Evolutionary conservation across 331 rosid species (phyloP), one percentile per base, ranked within the genome.

Genomic region (Ulmus americana): DNA sequence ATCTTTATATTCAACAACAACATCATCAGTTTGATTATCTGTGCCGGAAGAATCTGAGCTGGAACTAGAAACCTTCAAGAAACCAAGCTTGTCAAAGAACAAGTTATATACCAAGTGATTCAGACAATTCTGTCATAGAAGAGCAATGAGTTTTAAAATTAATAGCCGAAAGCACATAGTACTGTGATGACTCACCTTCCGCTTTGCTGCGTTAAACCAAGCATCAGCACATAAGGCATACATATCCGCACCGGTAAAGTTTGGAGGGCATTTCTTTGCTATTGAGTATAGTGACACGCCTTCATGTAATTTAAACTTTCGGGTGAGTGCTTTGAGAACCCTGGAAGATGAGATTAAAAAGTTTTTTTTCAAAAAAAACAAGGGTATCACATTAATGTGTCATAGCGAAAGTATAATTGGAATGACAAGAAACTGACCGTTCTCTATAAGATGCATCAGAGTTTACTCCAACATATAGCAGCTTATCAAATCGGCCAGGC

Each of bases 401-500:
- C 54, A 65, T 38, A 39, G 52, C 56, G 13, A 63, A 20, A 57
- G 15, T 6, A 28, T 42, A 40, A 45, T 14, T 47, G 20, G 10
- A 5, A 43, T 9, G 40, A 8, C 8, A 12, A 48, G 59, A 66
- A 60, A 56, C 79, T 60, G 68, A 87, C 95, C 91, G 65, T 70
- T 89, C 95, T 79, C 95, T 79, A 73, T 89, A 87, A 57, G 98
- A 80, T 47, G 91, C 86, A 56, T 94, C 95, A 22, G 98, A 82
- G 77, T 82, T 82, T 48, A 94, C 95, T 76, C 98, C 98, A 73
- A 89, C 89, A 71, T 89, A 94, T 50, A 87, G 77, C 71, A 89
- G 81, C 76, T 94, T 94, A 81, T 94, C 98, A 73, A 94, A 94
- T 76, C 97, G 82, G 63, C 98, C 97, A 14, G 97, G 97, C 61